phyloP scores from a whole-genome alignment of 805 yeast species.

The Tanozyma kutaoensis region DNA sequence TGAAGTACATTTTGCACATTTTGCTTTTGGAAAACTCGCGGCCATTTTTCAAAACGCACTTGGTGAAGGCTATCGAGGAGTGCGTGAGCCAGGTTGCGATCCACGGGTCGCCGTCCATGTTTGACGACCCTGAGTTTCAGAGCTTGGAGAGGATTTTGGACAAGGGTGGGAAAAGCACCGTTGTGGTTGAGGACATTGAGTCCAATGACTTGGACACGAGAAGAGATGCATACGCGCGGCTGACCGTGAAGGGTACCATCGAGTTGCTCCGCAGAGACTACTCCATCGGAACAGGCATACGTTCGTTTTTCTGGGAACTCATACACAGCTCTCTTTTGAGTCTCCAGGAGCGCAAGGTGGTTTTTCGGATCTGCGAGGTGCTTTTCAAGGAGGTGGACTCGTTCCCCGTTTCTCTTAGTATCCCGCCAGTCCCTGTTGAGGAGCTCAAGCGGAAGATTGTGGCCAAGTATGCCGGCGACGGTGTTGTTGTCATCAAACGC shows the following conservation, averaged over 20 bases:
- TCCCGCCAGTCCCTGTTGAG: slow-evolving; percentile 44
- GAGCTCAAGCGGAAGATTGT: slow-evolving; percentile 42
- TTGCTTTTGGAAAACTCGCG: slow-evolving; percentile 39
- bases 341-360: slow-evolving; percentile 41
- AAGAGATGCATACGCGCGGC: slow-evolving; percentile 53
- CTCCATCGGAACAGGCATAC: slow-evolving; percentile 43
- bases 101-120: slow-evolving; percentile 40
- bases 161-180: too few species aligned
- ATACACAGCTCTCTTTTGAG: slow-evolving; percentile 50
- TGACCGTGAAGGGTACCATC: slow-evolving; percentile 51
- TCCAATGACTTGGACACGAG: slow-evolving; percentile 33
- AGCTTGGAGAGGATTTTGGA: slow-evolving; percentile 16
- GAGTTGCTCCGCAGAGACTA: slow-evolving; percentile 50
- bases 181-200: slow-evolving; percentile 45
- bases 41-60: slow-evolving; percentile 32
- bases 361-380: slow-evolving; percentile 55
- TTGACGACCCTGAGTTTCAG: slow-evolving; percentile 56
- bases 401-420: slow-evolving; percentile 44
- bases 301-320: slow-evolving; percentile 51
- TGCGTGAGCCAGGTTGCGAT: slow-evolving; percentile 58
- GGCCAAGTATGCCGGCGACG: slow-evolving; percentile 40
- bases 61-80: slow-evolving; percentile 33
- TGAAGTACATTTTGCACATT: slow-evolving; percentile 48
- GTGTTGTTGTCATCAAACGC: slow-evolving; percentile 45
- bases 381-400: slow-evolving; percentile 50